Evolutionary conservation across 192 early-diverging fungal species (phyloP).

Genomic region (Lunasporangiospora selenospora): DNA sequence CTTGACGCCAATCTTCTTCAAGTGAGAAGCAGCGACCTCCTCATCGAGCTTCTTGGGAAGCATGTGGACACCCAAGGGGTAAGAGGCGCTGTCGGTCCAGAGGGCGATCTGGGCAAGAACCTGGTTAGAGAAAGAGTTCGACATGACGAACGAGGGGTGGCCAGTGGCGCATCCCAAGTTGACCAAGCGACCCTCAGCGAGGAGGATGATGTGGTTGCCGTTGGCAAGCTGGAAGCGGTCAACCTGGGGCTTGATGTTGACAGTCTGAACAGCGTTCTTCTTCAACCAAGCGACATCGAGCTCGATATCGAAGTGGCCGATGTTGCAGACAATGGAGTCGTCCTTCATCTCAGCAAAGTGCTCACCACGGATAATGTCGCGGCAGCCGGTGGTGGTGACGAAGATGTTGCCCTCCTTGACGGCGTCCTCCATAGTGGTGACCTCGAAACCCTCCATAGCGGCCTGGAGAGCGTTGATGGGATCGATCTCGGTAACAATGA

Average conservation of each 20-base stretch:
- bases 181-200: conserved; percentile 99
- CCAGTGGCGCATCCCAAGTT: conserved; percentile 99
- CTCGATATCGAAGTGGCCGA: conserved; percentile 99
- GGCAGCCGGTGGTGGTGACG: conserved; percentile 98
- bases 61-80: conserved; percentile 96
- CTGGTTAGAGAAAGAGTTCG: conserved; percentile 99
- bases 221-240: conserved; percentile 93
- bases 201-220: conserved; percentile 95
- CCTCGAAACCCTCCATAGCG: conserved; percentile 99
- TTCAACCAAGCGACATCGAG: conserved; percentile 99
- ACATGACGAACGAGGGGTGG: conserved; percentile 99
- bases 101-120: conserved; percentile 98
- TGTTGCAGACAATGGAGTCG: conserved; percentile 99
- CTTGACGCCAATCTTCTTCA: conserved; percentile 95
- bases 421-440: conserved; percentile 99
- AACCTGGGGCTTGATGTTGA: conserved; percentile 99
- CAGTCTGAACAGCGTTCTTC: conserved; percentile 84
- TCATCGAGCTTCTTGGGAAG: conserved; percentile 99
- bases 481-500: conserved; percentile 97
- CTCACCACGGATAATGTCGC: conserved; percentile 95
- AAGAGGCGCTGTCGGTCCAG: conserved; percentile 89
- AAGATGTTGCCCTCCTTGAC: conserved; percentile 94
- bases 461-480: conserved; percentile 99
- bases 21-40: conserved; percentile 96
- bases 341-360: conserved; percentile 97